These are phyloP conservation scores for Paratrimastix pyriformis DNA, from an alignment of 78 protist species.

Conservation along the genomic window DNA sequence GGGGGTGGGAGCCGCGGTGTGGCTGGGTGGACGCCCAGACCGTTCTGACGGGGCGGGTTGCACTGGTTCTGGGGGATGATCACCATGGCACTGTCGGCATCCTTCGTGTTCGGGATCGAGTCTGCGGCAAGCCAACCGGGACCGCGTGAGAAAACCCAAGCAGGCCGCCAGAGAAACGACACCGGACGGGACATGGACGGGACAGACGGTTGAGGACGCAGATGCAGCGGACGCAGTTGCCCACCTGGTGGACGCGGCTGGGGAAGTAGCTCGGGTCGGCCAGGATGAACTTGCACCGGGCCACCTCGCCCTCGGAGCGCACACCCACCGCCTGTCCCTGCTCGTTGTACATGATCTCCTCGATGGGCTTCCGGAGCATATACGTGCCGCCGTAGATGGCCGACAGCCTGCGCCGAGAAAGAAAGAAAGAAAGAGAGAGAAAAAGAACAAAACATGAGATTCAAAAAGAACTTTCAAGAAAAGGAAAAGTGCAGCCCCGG, in stretches of 20 bases:
- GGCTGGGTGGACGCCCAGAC: background rate
- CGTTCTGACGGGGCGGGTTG: conserved; percentile 54
- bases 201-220: conserved; percentile 79
- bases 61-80: conserved; percentile 84
- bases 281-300: conserved; percentile 45
- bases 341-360: conserved; percentile 60
- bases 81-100: conserved; percentile 55
- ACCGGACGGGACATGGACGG: too few species aligned
- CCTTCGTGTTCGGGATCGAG: conserved; percentile 70
- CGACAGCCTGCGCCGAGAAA: conserved; percentile 52
- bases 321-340: conserved; percentile 75
- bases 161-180: too few species aligned
- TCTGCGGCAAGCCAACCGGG: too few species aligned
- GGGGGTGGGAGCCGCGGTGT: background rate
- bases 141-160: too few species aligned
- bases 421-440: background rate
- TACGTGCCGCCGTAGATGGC: conserved; percentile 98
- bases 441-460: background rate
- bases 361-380: conserved; percentile 85
- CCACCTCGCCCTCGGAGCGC: conserved; percentile 55
- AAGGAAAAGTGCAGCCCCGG: background rate
- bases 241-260: conserved; percentile 58
- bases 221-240: conserved; percentile 79
- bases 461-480: conserved; percentile 8
- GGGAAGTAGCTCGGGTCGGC: conserved; percentile 96